Percentiles rank a stretch among this genome's conserved stretches.
Conservation (phyloP, 164 flowering plant genomes). For the Euptelea pleiosperma region DNA sequence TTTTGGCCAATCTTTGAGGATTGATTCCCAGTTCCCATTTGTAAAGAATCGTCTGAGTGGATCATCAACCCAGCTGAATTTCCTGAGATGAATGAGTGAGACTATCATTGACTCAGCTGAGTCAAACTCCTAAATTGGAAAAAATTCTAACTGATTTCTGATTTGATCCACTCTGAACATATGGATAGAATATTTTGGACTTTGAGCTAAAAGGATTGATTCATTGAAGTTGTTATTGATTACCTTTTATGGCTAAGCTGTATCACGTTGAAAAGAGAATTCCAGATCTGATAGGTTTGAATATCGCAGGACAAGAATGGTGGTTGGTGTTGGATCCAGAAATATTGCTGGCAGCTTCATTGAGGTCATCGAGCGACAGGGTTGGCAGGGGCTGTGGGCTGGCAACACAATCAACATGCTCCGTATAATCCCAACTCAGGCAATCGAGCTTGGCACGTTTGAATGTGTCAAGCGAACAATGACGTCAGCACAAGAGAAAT, state of each 20-base stretch:
- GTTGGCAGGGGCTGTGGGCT: conserved; percentile 97
- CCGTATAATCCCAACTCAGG: conserved; percentile 93
- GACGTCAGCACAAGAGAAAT: conserved; percentile 70
- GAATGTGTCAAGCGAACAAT: conserved; percentile 87
- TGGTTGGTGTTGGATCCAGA: conserved; percentile 91
- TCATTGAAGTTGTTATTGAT: neutral
- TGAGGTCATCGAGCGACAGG: conserved; percentile 80
- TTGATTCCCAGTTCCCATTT: too few relatives aligned
- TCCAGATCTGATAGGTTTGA: conserved; percentile 2
- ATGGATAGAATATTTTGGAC: too few relatives aligned
- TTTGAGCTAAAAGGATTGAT: neutral
- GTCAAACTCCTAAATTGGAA: too few relatives aligned
- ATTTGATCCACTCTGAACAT: too few relatives aligned
- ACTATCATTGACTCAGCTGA: too few relatives aligned
- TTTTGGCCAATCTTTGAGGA: too few relatives aligned
- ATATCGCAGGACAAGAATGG: conserved; percentile 83
- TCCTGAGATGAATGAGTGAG: too few relatives aligned
- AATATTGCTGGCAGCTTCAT: conserved; percentile 74
- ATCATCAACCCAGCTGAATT: too few relatives aligned
- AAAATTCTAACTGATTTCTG: too few relatives aligned
- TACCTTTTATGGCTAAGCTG: neutral
- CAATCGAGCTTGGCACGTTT: conserved; percentile 90
- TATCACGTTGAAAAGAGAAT: neutral
- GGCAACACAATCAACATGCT: conserved; percentile 90
- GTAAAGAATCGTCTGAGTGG: too few relatives aligned